These are phyloP conservation scores for Entomortierella beljakovae DNA, from an alignment of 192 early-diverging fungal species.

Conservation along the genomic window DNA sequence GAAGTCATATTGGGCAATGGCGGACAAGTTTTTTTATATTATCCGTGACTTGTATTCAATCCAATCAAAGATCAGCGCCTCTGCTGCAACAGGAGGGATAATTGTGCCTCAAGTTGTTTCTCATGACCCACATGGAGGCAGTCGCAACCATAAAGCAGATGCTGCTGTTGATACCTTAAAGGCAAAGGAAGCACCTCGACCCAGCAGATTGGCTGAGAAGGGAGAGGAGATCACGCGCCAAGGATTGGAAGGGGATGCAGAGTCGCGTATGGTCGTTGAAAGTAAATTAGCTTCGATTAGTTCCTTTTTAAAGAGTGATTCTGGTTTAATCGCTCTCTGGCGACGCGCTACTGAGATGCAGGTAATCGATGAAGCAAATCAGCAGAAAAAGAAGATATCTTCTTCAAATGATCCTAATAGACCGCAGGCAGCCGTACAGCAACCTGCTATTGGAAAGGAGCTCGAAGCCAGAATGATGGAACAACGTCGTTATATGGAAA, in stretches of 20 bases:
- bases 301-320: slow-evolving; percentile 53
- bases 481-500: slow-evolving; percentile 26
- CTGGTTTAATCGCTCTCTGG: slow-evolving; percentile 50
- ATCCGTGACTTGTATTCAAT: slow-evolving; percentile 53
- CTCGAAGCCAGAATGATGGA: slow-evolving; percentile 20
- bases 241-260: slow-evolving; percentile 1
- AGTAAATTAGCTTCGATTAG: slow-evolving; percentile 46
- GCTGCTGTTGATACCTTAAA: slow-evolving; percentile 5
- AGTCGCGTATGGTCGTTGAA: slow-evolving; percentile 39
- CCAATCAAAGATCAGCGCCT: slow-evolving; percentile 52
- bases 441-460: background rate
- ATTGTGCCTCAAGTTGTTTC: slow-evolving; percentile 39
- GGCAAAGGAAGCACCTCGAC: slow-evolving; percentile 3
- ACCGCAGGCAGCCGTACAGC: background rate
- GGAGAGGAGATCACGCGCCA: background rate
- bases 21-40: slow-evolving; percentile 60
- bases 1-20: slow-evolving; percentile 64
- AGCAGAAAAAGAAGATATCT: slow-evolving; percentile 17
- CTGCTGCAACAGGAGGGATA: slow-evolving; percentile 23
- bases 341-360: slow-evolving; percentile 53
- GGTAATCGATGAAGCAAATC: slow-evolving; percentile 48
- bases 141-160: slow-evolving; percentile 24
- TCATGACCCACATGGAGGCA: slow-evolving; percentile 31
- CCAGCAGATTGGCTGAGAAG: background rate
- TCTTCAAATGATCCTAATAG: background rate